A percentile compares a stretch with the other conserved stretches of the same genome.
Conservation (phyloP, 2,329 filamentous ascomycete genomes). For the Aspergillus bombycis region DNA sequence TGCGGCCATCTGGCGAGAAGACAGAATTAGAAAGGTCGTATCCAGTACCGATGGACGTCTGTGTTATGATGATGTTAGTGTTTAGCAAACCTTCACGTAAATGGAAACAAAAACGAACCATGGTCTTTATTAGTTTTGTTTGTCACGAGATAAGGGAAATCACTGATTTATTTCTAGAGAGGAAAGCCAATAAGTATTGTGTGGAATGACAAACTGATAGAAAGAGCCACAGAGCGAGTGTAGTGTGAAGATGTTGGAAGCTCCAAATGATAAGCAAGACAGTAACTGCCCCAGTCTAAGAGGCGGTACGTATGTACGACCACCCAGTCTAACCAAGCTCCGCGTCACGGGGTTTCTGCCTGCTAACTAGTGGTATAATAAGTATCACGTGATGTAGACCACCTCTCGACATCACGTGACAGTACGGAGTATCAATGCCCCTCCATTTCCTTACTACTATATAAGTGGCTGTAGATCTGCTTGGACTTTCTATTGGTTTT, state of each 20-base stretch:
- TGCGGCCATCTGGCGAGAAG: constrained; percentile 97
- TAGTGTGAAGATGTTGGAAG: not conserved
- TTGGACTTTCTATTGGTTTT: not conserved
- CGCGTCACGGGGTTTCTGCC: constrained; percentile 39
- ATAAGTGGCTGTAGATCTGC: not conserved
- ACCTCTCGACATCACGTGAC: not conserved
- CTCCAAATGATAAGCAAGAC: not conserved
- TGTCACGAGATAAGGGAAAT: not conserved
- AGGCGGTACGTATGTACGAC: not conserved
- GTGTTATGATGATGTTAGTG: constrained; percentile 8
- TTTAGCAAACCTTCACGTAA: constrained; percentile 21
- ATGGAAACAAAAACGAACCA: constrained; percentile 23
- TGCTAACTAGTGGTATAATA: not conserved
- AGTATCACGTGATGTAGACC: not conserved
- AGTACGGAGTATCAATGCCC: not conserved
- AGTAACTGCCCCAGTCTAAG: not conserved
- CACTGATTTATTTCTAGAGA: not conserved
- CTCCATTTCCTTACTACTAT: not conserved
- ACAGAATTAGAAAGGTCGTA: constrained; percentile 99
- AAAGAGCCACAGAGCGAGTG: not conserved
- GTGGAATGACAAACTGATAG: not conserved
- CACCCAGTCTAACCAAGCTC: constrained; percentile 2
- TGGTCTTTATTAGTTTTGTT: constrained; percentile 13
- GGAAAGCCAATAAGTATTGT: not conserved
- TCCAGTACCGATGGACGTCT: constrained; percentile 99